Evolutionary conservation across 2,329 filamentous ascomycete species (phyloP).

Genomic region (Sporothrix globosa): DNA sequence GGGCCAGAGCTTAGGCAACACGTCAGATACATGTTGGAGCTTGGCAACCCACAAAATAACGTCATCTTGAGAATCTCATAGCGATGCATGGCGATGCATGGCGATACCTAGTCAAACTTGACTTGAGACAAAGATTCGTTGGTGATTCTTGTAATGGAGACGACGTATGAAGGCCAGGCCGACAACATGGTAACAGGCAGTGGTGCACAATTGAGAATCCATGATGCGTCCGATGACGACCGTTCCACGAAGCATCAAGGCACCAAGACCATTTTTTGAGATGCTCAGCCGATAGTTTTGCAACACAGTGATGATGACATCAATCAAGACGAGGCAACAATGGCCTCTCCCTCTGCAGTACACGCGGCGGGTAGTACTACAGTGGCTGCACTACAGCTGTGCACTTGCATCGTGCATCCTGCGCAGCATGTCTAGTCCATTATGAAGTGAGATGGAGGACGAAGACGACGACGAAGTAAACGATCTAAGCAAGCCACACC

Average conservation of each 20-base stretch:
- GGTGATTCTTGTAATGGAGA: background rate
- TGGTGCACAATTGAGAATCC: background rate
- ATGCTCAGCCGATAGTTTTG: background rate
- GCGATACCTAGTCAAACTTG: no score
- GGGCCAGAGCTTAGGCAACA: background rate
- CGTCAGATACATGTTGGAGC: no score
- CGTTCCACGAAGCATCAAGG: background rate
- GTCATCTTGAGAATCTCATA: background rate
- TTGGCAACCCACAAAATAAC: background rate
- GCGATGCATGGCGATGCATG: background rate
- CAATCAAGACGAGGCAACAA: conserved; percentile 2
- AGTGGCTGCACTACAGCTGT: background rate
- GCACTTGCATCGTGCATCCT: background rate
- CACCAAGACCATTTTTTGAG: background rate
- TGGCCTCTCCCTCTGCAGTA: background rate
- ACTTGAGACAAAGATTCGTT: background rate
- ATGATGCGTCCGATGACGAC: no score
- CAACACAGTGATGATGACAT: background rate
- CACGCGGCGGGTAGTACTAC: background rate
- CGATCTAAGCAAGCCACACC: background rate
- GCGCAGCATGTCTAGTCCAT: background rate
- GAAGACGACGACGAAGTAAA: background rate
- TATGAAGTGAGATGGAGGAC: background rate
- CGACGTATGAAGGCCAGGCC: background rate
- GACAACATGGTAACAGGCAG: background rate